Evolutionary conservation across 805 yeast genomes (phyloP), one percentile per base, ranked within the genome.

Genomic region (Phaffomyces thermotolerans): DNA sequence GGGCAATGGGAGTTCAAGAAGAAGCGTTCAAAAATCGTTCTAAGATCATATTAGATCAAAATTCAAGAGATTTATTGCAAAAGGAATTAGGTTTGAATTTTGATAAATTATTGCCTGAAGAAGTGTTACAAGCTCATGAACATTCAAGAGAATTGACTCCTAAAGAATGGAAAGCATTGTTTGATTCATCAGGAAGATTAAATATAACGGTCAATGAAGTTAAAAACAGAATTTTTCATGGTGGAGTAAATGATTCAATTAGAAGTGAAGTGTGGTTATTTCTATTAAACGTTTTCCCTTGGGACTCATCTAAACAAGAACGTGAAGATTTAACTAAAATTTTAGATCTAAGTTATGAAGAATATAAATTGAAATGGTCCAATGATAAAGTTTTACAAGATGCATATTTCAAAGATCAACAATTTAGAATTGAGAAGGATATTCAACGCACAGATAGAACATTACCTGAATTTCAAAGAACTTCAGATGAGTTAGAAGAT

Each of bases 1-100:
- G 98, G 98, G 97, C 98, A 0, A 74, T 87, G 53, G 87, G 87
- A 25, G 93, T 93, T 9, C 93, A 91, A 53, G 90, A 89, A 54
- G 95, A 91, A 60, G 93, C 96, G 2, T 89, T 79, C 52, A 75
- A 62, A 47, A 60, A 76, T 47, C 64, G 77, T 47, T 67, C 69
- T 44, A 67, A 69, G 54, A 68, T 73, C 54, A 67, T 80, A 30
- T 69, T 81, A 44, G 81, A 79, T 52, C 78, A 77, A n/a, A 68
- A 78, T 15, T 80, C 81, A 51, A 63, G 72, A 36, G 72, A 72
- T 27, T 58, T 76, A 40, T 69, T 84, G 34, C 73, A 72, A 42
- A 67, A 70, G 41, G 90, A 84, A 54, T 60, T 84, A 12, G 89
- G 88, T 0, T 63, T 71, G n/a, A 74, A 71, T 32, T 68, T 73